A percentile compares a stretch with the other conserved stretches of the same genome.
Evolutionary conservation across 2,329 filamentous ascomycete species (phyloP).

Genomic region (Achaetomium macrosporum): DNA sequence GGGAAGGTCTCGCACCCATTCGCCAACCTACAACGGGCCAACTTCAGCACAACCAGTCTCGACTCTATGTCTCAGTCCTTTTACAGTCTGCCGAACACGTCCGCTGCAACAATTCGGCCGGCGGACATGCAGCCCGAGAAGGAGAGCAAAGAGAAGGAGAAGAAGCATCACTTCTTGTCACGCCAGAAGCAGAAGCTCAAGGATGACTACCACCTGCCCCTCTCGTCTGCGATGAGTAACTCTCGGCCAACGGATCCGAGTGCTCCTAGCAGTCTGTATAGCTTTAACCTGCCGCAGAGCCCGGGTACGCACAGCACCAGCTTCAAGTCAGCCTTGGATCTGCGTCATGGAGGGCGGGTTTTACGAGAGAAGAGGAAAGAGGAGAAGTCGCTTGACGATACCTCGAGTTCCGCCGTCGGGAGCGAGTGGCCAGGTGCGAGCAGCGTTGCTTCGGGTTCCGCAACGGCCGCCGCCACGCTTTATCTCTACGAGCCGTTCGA

Average conservation of each 20-base stretch:
- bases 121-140: conserved; percentile 45
- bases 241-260: conserved; percentile 69
- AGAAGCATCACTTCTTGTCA: conserved; percentile 74
- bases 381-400: conserved; percentile 53
- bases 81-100: conserved; percentile 71
- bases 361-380: conserved; percentile 77
- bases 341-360: conserved; percentile 70
- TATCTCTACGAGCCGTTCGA: conserved; percentile 49
- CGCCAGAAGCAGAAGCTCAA: conserved; percentile 72
- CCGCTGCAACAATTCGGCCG: conserved; percentile 69
- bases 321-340: conserved; percentile 78
- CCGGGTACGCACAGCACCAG: conserved; percentile 58
- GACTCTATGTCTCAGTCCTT: conserved; percentile 58
- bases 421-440: conserved; percentile 49
- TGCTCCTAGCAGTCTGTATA: conserved; percentile 71
- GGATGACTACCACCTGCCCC: conserved; percentile 65
- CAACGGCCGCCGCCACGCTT: conserved; percentile 37
- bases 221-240: conserved; percentile 72
- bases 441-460: conserved; percentile 39
- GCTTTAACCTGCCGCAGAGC: conserved; percentile 67
- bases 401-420: conserved; percentile 32
- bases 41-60: conserved; percentile 67
- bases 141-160: conserved; percentile 64
- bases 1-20: conserved; percentile 63
- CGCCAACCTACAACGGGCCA: conserved; percentile 57